A percentile compares a stretch with the other conserved stretches of the same genome.
These are phyloP conservation scores for Cinchona pubescens DNA, from an alignment of 257 asterid genomes.

Conservation along the genomic window DNA sequence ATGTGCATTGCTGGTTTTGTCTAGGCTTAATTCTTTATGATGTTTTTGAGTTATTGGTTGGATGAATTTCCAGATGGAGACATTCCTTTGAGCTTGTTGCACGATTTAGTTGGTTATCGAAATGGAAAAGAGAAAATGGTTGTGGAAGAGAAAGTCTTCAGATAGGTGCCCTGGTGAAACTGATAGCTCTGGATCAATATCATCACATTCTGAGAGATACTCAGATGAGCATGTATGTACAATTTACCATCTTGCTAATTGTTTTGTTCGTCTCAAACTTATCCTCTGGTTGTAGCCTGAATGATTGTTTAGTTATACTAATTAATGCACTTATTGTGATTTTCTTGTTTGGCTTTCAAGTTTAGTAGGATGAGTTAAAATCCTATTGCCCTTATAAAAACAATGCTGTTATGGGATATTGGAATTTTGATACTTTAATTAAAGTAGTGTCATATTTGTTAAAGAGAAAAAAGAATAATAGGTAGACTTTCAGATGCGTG, in stretches of 20 bases:
- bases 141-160: constrained; percentile 63
- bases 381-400: neutral
- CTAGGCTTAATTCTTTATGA: neutral
- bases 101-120: constrained; percentile 16
- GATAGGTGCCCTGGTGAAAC: constrained; percentile 72
- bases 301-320: neutral
- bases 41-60: constrained; percentile 12
- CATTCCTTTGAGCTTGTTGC: constrained; percentile 13
- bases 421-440: neutral
- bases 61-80: constrained; percentile 29
- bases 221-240: constrained; percentile 61
- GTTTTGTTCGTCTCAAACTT: no score
- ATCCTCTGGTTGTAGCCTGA: neutral
- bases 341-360: neutral
- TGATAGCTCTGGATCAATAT: constrained; percentile 62
- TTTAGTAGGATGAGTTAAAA: neutral
- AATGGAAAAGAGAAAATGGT: constrained; percentile 78
- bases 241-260: neutral
- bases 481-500: no score
- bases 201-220: constrained; percentile 59
- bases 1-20: neutral
- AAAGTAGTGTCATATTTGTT: neutral
- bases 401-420: neutral
- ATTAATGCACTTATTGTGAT: neutral
- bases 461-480: neutral